Percentiles rank a stretch among this genome's conserved stretches.
phyloP scores from a whole-genome alignment of 768 basidiomycete genomes.

The Kwoniella sp. region DNA sequence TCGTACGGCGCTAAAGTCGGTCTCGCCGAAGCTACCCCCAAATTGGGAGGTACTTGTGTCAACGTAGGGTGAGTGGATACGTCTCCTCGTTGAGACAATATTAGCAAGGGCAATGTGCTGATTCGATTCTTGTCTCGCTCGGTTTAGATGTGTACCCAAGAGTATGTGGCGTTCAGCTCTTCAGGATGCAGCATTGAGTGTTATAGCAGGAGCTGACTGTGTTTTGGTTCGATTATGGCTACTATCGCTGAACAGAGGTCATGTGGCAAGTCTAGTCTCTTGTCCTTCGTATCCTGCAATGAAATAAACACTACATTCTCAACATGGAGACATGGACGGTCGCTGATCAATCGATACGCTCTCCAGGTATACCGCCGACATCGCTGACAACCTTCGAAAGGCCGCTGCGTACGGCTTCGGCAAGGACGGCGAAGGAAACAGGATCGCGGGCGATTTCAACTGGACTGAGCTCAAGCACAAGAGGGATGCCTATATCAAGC shows the following conservation, averaged over 20 bases:
- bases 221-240: no score
- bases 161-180: constrained; percentile 59
- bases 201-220: no score
- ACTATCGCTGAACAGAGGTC: constrained; percentile 61
- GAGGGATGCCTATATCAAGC: constrained; percentile 91
- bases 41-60: constrained; percentile 92
- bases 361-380: constrained; percentile 54
- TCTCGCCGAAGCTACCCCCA: constrained; percentile 72
- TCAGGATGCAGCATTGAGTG: background rate
- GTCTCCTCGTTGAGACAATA: background rate
- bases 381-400: constrained; percentile 78
- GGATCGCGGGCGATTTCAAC: constrained; percentile 63
- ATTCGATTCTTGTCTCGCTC: constrained; percentile 54
- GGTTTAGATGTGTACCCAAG: constrained; percentile 86
- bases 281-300: background rate
- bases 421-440: constrained; percentile 60
- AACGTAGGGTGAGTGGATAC: constrained; percentile 69
- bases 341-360: background rate
- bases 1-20: constrained; percentile 91
- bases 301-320: background rate
- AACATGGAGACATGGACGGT: no score
- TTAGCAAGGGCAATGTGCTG: background rate
- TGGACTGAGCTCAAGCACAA: constrained; percentile 91
- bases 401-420: constrained; percentile 66
- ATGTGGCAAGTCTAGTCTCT: constrained; percentile 91